phyloP scores from a whole-genome alignment of 148 eudicot species.

The Polygonum aviculare region DNA sequence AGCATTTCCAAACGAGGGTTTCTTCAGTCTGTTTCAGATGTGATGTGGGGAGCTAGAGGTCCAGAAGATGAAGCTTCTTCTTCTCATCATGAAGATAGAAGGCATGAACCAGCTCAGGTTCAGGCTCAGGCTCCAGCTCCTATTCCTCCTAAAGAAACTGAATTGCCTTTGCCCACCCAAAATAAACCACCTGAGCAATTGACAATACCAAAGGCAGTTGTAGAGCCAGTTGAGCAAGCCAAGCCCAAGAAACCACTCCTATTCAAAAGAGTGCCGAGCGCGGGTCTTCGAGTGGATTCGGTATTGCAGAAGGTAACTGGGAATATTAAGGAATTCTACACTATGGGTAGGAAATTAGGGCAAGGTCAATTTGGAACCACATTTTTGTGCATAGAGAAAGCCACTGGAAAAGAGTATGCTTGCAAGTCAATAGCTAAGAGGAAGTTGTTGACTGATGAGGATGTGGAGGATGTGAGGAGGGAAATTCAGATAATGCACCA shows the following conservation, averaged over 20 bases:
- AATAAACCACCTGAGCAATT: constrained; percentile 48
- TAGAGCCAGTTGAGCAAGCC: constrained; percentile 22
- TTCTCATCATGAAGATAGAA: constrained; percentile 18
- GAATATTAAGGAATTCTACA: constrained; percentile 11
- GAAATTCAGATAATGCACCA: constrained; percentile 13
- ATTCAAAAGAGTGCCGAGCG: constrained; percentile 7
- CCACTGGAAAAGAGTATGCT: constrained; percentile 10
- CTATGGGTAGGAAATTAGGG: constrained; percentile 10
- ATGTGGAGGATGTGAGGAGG: constrained; percentile 12
- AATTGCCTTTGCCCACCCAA: constrained; percentile 33
- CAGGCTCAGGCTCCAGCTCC: constrained; percentile 10
- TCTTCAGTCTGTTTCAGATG: constrained; percentile 44
- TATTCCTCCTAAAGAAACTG: constrained; percentile 21
- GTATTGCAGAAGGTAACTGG: constrained; percentile 17
- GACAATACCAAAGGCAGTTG: constrained; percentile 29
- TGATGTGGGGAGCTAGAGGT: constrained; percentile 34
- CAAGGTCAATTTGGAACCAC: constrained; percentile 13
- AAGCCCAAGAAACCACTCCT: constrained; percentile 8
- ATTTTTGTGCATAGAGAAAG: constrained; percentile 10
- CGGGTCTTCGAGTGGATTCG: constrained; percentile 6
- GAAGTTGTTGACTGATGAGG: constrained; percentile 10
- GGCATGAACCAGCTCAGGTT: background rate
- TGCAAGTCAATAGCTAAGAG: constrained; percentile 13
- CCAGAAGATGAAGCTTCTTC: constrained; percentile 24
- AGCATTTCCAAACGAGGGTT: constrained; percentile 37